phyloP scores from a whole-genome alignment of 2,329 filamentous ascomycete genomes.

The Colletotrichum sp. region DNA sequence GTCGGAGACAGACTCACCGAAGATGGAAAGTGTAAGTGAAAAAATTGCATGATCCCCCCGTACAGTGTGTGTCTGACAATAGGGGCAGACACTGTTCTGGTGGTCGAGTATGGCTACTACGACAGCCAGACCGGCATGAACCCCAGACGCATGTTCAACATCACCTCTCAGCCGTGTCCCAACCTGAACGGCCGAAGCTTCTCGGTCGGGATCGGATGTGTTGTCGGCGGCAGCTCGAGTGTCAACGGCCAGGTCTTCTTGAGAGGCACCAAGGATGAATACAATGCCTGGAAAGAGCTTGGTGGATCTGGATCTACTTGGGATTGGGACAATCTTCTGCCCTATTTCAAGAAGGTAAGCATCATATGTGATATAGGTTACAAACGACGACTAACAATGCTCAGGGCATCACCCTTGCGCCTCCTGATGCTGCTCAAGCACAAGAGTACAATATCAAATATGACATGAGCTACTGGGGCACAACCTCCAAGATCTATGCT shows the following conservation, averaged over 20 bases:
- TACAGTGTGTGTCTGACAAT: slow-evolving; percentile 26
- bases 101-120: slow-evolving; percentile 21
- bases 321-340: slow-evolving; percentile 40
- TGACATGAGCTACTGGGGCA: slow-evolving; percentile 25
- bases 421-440: slow-evolving; percentile 18
- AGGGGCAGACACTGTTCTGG: slow-evolving; percentile 15
- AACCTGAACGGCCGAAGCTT: slow-evolving; percentile 29
- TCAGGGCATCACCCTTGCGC: slow-evolving; percentile 24
- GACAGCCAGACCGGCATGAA: slow-evolving; percentile 25
- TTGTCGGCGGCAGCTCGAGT: slow-evolving; percentile 43
- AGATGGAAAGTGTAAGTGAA: slow-evolving; percentile 31
- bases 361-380: too few species aligned
- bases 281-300: slow-evolving; percentile 48
- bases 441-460: slow-evolving; percentile 25
- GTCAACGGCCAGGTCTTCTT: slow-evolving; percentile 44
- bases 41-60: rapidly evolving
- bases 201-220: slow-evolving; percentile 32
- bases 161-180: slow-evolving; percentile 33
- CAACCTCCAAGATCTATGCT: slow-evolving; percentile 20
- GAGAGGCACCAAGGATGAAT: slow-evolving; percentile 40
- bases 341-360: slow-evolving; percentile 49
- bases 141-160: slow-evolving; percentile 29
- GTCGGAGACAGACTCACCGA: slow-evolving; percentile 43
- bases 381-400: neutral
- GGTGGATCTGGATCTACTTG: slow-evolving; percentile 51